These are phyloP conservation scores for Trichoderma breve DNA, from an alignment of 2,329 filamentous ascomycete species.

Conservation along the genomic window DNA sequence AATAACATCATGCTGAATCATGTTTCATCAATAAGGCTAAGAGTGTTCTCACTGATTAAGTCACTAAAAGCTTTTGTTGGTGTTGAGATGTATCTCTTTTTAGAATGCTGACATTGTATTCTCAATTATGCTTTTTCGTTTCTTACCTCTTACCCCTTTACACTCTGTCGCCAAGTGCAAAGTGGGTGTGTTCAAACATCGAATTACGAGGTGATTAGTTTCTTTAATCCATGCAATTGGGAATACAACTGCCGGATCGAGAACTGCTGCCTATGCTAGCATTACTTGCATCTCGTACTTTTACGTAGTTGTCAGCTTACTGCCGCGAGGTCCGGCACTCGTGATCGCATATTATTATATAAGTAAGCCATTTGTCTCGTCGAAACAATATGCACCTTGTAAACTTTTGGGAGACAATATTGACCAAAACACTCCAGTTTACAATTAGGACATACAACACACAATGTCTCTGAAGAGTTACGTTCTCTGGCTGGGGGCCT, in stretches of 20 bases:
- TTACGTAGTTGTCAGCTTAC: conserved; percentile 1
- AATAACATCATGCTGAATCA: not conserved
- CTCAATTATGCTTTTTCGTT: not conserved
- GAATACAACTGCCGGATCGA: not conserved
- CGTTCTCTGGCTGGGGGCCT: conserved; percentile 1
- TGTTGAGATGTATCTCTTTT: not conserved
- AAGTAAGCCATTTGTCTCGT: not conserved
- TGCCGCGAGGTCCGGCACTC: not conserved
- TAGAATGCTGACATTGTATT: not conserved
- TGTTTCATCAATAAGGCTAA: not conserved
- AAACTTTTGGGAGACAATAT: not conserved
- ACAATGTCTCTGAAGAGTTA: conserved; percentile 18
- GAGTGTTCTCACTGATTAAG: not conserved
- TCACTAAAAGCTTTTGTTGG: not conserved
- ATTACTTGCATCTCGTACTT: not conserved
- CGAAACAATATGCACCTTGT: not conserved
- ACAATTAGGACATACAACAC: not conserved
- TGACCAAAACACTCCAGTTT: not conserved
- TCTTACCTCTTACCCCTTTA: not conserved
- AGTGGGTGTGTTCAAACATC: not conserved
- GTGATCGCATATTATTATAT: not conserved
- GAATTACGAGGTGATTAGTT: not conserved
- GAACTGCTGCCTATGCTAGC: not conserved
- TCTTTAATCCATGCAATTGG: not conserved
- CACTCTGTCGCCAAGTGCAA: not conserved